phyloP scores from a whole-genome alignment of 352 stramenopile species.

The Phytopythium boreale region DNA sequence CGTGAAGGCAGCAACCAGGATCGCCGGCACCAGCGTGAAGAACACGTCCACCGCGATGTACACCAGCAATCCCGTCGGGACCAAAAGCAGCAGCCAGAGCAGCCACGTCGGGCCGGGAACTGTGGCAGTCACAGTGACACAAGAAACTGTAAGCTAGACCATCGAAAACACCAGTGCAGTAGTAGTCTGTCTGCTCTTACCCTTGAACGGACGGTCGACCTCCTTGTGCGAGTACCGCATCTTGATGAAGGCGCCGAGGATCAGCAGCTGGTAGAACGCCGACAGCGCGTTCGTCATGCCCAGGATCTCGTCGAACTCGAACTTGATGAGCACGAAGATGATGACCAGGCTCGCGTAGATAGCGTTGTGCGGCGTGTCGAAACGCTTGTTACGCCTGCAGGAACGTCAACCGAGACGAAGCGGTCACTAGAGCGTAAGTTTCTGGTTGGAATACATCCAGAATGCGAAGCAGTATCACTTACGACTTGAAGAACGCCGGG shows the following conservation, averaged over 20 bases:
- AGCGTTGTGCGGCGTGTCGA: conserved; percentile 49
- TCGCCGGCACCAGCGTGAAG: conserved; percentile 31
- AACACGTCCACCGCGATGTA: conserved; percentile 53
- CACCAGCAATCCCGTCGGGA: conserved; percentile 33
- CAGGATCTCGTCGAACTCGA: conserved; percentile 74
- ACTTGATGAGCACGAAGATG: conserved; percentile 50
- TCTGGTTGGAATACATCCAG: not conserved
- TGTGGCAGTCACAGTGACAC: too few species aligned
- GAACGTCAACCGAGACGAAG: too few species aligned
- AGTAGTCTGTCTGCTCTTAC: conserved; percentile 8
- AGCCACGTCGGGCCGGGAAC: conserved; percentile 29
- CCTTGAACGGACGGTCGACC: conserved; percentile 34
- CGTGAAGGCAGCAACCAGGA: conserved; percentile 36
- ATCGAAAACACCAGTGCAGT: not conserved
- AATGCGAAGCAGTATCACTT: conserved; percentile 29
- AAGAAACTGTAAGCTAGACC: not conserved
- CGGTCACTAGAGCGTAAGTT: too few species aligned
- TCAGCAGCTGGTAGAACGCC: conserved; percentile 79
- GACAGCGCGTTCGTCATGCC: conserved; percentile 91
- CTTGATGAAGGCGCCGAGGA: conserved; percentile 89
- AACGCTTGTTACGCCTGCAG: conserved; percentile 47
- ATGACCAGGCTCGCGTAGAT: conserved; percentile 41
- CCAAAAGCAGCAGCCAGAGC: conserved; percentile 26
- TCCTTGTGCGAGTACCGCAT: conserved; percentile 49
- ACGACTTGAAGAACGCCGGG: conserved; percentile 76